Conservation (phyloP, 2,329 filamentous ascomycete genomes). For the Talaromyces marneffei region DNA sequence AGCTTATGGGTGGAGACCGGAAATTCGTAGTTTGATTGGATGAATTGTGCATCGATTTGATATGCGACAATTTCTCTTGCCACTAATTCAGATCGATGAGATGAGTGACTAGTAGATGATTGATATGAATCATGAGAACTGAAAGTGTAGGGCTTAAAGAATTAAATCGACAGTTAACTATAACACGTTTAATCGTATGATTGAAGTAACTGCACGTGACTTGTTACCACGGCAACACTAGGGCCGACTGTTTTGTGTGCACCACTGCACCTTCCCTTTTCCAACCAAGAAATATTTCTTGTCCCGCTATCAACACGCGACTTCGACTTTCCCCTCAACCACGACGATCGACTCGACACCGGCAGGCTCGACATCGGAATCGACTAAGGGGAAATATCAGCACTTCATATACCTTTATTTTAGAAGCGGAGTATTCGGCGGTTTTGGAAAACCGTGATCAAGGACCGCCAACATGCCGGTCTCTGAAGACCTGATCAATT, state of each 20-base stretch:
- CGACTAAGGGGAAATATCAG: not conserved
- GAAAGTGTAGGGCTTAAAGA: not conserved
- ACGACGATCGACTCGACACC: not conserved
- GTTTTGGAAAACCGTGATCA: not conserved
- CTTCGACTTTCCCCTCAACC: not conserved
- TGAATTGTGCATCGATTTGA: not conserved
- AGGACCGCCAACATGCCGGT: slow-evolving; percentile 37
- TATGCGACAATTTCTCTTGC: not conserved
- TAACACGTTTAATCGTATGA: not conserved
- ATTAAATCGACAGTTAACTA: not conserved
- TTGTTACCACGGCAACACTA: slow-evolving; percentile 27
- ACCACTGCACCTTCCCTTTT: slow-evolving; percentile 7
- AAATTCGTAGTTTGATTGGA: not conserved
- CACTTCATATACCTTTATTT: not conserved
- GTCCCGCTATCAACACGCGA: not conserved
- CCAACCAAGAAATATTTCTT: not conserved
- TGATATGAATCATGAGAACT: not conserved
- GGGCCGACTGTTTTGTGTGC: not conserved
- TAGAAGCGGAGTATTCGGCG: not conserved
- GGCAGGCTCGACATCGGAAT: not conserved
- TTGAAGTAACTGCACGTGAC: slow-evolving; percentile 22
- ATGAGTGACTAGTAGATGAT: not conserved
- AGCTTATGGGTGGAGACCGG: not conserved
- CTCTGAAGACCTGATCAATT: slow-evolving; percentile 49
- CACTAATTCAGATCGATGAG: not conserved